Percentiles rank a stretch among this genome's conserved stretches.
Evolutionary conservation across 495 filamentous ascomycete species (phyloP).

Genomic region (Chaetomium tenue): DNA sequence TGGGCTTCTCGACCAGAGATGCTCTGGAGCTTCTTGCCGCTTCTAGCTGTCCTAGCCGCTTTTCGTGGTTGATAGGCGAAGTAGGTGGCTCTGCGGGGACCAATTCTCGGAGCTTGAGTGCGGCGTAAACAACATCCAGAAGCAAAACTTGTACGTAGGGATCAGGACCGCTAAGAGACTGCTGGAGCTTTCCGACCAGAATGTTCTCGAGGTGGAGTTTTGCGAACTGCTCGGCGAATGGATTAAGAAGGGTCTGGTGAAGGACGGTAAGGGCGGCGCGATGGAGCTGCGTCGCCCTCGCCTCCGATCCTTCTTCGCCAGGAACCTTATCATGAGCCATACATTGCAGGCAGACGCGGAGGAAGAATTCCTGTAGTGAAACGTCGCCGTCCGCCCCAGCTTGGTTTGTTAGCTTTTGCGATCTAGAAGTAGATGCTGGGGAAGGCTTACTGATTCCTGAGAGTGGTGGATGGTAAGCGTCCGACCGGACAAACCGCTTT

Average conservation of each 20-base stretch:
- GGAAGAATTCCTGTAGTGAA: constrained; percentile 60
- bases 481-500: constrained; percentile 42
- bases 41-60: constrained; percentile 37
- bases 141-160: constrained; percentile 69
- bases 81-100: constrained; percentile 43
- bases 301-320: constrained; percentile 35
- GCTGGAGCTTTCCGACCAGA: constrained; percentile 67
- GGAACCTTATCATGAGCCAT: constrained; percentile 50
- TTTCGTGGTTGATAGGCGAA: constrained; percentile 44
- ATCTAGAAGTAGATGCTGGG: background rate
- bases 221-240: constrained; percentile 62
- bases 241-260: constrained; percentile 71
- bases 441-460: constrained; percentile 47
- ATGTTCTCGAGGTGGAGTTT: constrained; percentile 68
- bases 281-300: constrained; percentile 59
- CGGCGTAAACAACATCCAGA: constrained; percentile 70
- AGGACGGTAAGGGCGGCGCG: constrained; percentile 68
- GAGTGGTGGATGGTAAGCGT: constrained; percentile 37
- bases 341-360: constrained; percentile 57
- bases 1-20: constrained; percentile 35
- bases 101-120: constrained; percentile 64
- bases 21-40: constrained; percentile 26
- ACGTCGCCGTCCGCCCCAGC: constrained; percentile 51
- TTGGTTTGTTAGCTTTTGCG: constrained; percentile 27
- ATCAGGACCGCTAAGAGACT: constrained; percentile 60